Conservation (phyloP, 352 stramenopile species). For the Globisporangium takayamanum region DNA sequence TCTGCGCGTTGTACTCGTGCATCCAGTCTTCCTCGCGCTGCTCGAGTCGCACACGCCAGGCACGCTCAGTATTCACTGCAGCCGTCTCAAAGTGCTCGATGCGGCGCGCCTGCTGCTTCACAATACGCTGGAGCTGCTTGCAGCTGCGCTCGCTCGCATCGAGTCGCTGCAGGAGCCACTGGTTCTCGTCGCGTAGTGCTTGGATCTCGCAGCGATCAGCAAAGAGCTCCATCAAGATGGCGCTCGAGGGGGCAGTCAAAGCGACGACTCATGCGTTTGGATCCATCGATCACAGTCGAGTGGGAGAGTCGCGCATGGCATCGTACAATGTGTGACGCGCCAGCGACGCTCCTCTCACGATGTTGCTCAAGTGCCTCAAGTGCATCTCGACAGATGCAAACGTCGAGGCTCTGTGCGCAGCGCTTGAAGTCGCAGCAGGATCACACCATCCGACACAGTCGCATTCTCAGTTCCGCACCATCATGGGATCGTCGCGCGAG, state of each 20-base stretch:
- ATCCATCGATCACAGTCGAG: not conserved
- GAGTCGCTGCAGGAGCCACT: conserved; percentile 29
- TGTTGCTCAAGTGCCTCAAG: no score
- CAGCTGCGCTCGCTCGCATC: conserved; percentile 16
- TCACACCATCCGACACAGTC: no score
- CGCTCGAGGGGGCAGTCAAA: not conserved
- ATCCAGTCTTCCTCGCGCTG: conserved; percentile 32
- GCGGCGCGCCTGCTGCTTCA: conserved; percentile 12
- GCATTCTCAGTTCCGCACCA: no score
- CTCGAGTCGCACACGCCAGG: not conserved
- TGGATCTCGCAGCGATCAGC: conserved; percentile 5
- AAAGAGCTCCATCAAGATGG: conserved; percentile 9
- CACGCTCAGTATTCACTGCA: conserved; percentile 3
- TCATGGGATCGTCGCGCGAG: no score
- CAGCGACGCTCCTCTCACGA: no score
- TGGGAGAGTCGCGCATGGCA: no score
- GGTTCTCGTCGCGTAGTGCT: conserved; percentile 30
- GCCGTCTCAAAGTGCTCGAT: conserved; percentile 18
- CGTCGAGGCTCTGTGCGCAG: no score
- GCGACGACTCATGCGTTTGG: not conserved
- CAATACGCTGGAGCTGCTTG: conserved; percentile 10
- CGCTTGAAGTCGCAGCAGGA: no score
- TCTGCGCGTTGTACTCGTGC: conserved; percentile 33
- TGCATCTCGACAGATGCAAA: no score
- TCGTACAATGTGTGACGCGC: no score